phyloP scores from a whole-genome alignment of 106 monocot genomes.

The Dendrobium catenatum region DNA sequence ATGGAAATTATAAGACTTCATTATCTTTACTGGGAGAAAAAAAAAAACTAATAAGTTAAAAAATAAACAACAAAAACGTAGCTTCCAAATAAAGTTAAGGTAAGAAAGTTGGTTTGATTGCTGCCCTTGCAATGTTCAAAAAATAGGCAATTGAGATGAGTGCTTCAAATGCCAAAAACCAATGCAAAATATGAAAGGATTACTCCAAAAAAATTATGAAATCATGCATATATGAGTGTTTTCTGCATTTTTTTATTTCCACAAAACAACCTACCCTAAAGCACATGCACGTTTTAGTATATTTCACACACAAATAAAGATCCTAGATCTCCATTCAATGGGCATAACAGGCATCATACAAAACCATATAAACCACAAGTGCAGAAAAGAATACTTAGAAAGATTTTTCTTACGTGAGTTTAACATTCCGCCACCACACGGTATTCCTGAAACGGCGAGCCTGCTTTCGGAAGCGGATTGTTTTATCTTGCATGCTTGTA shows the following conservation, averaged over 20 bases:
- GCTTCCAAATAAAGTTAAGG: background rate
- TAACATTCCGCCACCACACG: conserved; percentile 91
- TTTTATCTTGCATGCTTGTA: conserved; percentile 82
- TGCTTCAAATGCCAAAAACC: too few relatives aligned
- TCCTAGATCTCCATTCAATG: background rate
- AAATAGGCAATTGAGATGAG: background rate
- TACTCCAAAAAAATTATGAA: too few relatives aligned
- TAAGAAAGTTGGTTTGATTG: background rate
- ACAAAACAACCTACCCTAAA: background rate
- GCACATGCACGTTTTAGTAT: background rate
- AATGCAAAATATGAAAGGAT: too few relatives aligned
- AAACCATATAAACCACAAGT: background rate
- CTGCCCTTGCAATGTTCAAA: background rate
- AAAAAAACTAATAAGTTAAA: background rate
- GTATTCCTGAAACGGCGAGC: conserved; percentile 78
- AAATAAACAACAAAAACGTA: background rate
- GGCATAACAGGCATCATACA: background rate
- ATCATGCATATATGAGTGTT: too few relatives aligned
- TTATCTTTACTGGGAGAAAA: background rate
- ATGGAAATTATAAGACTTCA: background rate
- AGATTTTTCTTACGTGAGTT: conserved; percentile 54
- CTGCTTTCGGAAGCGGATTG: conserved; percentile 82
- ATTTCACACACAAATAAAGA: background rate
- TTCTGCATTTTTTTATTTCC: background rate
- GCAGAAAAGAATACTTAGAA: background rate